Base-by-base conservation (phyloP, 129 eudicot genomes). In the Pittosporum tobira region DNA sequence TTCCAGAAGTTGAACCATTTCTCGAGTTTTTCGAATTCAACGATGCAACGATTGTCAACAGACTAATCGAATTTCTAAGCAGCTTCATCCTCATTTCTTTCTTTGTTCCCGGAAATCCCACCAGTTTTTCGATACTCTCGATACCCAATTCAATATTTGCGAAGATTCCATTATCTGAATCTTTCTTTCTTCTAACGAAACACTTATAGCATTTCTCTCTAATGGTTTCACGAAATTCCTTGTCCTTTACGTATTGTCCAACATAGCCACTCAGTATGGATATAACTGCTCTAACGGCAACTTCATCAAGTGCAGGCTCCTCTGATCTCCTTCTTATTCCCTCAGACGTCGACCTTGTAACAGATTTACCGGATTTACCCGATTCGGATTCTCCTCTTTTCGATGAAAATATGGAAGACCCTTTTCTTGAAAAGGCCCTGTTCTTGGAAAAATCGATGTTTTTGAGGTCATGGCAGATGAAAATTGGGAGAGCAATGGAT, bases 221-320 rank as follows among this genome's bases (percentile, higher is more conserved):
- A 13, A 74, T 55, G 2, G 64, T 51, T 53, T 57, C 59, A 1
- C 87, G 74, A 47, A 86, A 82, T 2, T 31, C 62, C 34, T 65
- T 53, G 23, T 82, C 84, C 37, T 66, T 77, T 49, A 69, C 43
- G 58, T 73, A 86, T 51, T 64, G 81, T 0, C 91, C 95, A 9
- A 77, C 67, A 27, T 73, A 81, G 21, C 81, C 89, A 52, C 79
- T 74, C 9, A 84, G 37, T 30, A 84, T 84, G 0, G 94, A 81
- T 36, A 81, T 71, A 22, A 78, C 82, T 1, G 94, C 94, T 61
- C 73, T 75, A 1, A 70, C 42, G 3, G 89, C 89, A 19, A 68
- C 78, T 57, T 71, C 83, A 65, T 85, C 94, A 28, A 81, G 71
- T 49, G 83, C 83, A 61, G 94, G 88, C 48, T 81, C 94, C 19